Percentiles rank a stretch among this genome's conserved stretches.
These are phyloP conservation scores for Hyaloscypha finlandica DNA, from an alignment of 495 filamentous ascomycete species.

Conservation along the genomic window DNA sequence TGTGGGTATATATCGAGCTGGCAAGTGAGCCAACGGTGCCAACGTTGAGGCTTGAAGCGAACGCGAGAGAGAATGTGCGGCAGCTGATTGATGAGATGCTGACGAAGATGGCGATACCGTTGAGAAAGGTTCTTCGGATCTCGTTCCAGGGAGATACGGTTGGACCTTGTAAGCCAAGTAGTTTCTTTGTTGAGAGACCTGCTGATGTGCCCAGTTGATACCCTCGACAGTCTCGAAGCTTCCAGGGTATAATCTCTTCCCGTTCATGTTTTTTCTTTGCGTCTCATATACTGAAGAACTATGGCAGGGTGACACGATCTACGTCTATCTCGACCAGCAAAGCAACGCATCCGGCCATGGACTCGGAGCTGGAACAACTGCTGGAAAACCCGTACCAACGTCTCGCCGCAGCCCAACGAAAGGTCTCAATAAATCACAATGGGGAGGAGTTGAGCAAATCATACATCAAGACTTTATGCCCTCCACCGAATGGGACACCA, in stretches of 20 bases:
- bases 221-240: not conserved
- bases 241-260: not conserved
- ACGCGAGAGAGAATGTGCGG: not conserved
- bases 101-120: not conserved
- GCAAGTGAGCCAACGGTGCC: not conserved
- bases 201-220: conserved; percentile 1
- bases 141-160: not conserved
- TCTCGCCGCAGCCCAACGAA: not conserved
- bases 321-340: conserved; percentile 7
- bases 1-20: not conserved
- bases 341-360: not conserved
- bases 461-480: conserved; percentile 31
- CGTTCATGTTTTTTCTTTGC: not conserved
- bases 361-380: not conserved
- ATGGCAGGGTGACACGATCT: not conserved
- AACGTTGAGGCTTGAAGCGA: not conserved
- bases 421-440: conserved; percentile 31
- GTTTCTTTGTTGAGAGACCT: not conserved
- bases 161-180: not conserved
- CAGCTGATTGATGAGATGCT: not conserved
- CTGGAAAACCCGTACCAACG: not conserved
- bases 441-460: conserved; percentile 38
- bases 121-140: not conserved
- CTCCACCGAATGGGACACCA: conserved; percentile 36
- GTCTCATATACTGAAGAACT: not conserved